A percentile compares a stretch with the other conserved stretches of the same genome.
These are phyloP conservation scores for Zea luxurians DNA, from an alignment of 176 grass and related monocot genomes.

Conservation along the genomic window DNA sequence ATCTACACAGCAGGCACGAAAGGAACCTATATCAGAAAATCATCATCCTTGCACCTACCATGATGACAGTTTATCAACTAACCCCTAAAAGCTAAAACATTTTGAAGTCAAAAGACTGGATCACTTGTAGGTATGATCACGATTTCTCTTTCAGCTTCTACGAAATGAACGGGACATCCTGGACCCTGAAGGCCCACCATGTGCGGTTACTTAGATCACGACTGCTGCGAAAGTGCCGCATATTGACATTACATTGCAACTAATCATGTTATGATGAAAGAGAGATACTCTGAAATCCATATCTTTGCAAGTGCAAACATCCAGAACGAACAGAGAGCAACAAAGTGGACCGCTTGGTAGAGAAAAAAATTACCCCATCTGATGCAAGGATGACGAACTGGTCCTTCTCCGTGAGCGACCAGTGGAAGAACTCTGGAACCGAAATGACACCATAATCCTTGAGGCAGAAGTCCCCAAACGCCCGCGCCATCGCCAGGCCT, in stretches of 20 bases:
- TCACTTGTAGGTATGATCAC: slow-evolving; percentile 34
- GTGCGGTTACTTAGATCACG: slow-evolving; percentile 41
- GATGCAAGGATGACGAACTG: slow-evolving; percentile 95
- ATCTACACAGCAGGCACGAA: slow-evolving; percentile 45
- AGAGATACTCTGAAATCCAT: slow-evolving; percentile 20
- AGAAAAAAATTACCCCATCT: slow-evolving; percentile 69
- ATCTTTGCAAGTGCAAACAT: slow-evolving; percentile 30
- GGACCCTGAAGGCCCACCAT: slow-evolving; percentile 47
- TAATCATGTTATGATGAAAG: slow-evolving; percentile 38
- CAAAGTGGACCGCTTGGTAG: not conserved
- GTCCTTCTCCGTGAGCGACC: slow-evolving; percentile 70
- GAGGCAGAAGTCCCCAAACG: slow-evolving; percentile 95
- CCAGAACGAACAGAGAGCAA: not conserved
- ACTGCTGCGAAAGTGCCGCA: slow-evolving; percentile 41
- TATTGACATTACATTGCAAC: slow-evolving; percentile 54
- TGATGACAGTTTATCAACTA: slow-evolving; percentile 53
- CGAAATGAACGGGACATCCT: slow-evolving; percentile 31
- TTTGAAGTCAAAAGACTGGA: slow-evolving; percentile 49
- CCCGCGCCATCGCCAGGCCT: slow-evolving; percentile 88
- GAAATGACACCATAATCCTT: slow-evolving; percentile 99
- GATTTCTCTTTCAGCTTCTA: slow-evolving; percentile 36
- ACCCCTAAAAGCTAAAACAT: slow-evolving; percentile 31
- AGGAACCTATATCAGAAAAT: slow-evolving; percentile 21
- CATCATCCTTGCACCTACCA: slow-evolving; percentile 33
- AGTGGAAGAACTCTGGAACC: slow-evolving; percentile 92